Conservation (phyloP, 148 eudicot genomes). For the Camellia lanceoleosa region DNA sequence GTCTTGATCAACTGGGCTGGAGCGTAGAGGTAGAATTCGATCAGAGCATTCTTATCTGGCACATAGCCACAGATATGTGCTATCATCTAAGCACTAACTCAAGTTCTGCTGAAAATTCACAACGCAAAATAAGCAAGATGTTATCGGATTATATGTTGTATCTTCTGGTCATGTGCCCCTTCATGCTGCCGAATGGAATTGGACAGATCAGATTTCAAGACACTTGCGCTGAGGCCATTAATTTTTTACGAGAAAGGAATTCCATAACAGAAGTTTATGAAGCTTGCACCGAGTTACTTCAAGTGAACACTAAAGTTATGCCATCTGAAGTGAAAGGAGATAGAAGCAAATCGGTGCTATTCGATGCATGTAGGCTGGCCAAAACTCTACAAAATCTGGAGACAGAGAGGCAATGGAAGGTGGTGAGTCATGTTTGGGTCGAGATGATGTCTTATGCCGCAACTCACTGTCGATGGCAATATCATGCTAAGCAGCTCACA, state of each 20-base stretch:
- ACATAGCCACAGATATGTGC: conserved; percentile 30
- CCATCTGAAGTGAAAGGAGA: conserved; percentile 17
- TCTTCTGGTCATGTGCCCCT: conserved; percentile 15
- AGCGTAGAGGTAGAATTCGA: conserved; percentile 24
- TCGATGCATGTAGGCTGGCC: conserved; percentile 18
- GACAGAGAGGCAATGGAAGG: background rate
- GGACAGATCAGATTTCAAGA: conserved; percentile 27
- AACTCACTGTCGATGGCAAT: background rate
- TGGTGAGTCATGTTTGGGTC: conserved; percentile 13
- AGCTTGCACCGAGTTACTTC: background rate
- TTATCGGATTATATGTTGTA: conserved; percentile 27
- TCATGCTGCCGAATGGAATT: conserved; percentile 27
- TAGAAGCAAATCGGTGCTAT: conserved; percentile 18
- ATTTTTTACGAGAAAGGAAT: conserved; percentile 18
- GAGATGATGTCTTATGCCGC: conserved; percentile 12
- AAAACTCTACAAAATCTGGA: background rate
- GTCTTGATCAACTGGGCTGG: background rate
- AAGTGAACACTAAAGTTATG: conserved; percentile 11
- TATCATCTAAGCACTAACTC: background rate
- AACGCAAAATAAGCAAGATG: conserved; percentile 14
- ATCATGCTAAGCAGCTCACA: conserved; percentile 3
- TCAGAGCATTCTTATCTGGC: conserved; percentile 28
- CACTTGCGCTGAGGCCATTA: conserved; percentile 24
- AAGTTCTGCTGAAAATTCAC: background rate
- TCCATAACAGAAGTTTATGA: background rate